Base-by-base conservation (phyloP, 257 asterid genomes). In the Salvia splendens region DNA sequence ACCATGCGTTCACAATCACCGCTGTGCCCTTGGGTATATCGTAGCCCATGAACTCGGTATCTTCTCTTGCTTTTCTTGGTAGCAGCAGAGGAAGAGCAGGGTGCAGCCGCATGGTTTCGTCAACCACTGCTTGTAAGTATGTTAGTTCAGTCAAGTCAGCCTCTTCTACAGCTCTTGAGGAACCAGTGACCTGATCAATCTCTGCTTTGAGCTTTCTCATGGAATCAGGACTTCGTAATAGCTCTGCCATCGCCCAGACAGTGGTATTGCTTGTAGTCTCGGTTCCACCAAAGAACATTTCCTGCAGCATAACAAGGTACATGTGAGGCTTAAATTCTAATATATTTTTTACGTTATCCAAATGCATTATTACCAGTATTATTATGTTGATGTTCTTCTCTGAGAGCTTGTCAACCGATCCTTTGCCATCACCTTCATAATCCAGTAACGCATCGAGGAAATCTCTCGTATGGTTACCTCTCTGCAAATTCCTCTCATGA, bases 381-480 rank as follows among this genome's bases (percentile, higher is more conserved):
- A 75, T 49, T 42, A 80, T 63, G 47, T 55, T 72, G 43, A 86
- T 62, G 32, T 78, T 78, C 0, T 72, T 79, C 55, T 76, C 78
- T 7, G 87, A 69, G 52, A 86, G 48, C 49, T 73, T 66, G 10
- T 57, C 67, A 5, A 71, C 72, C 51, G 73, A 77, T 51, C 74
- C 79, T 12, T 75, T 77, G 49, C 79, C 61, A n/a, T 62, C 79
- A 41, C 82, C 87, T 58, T 78, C 78, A 41, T 58, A 80, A n/a
- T 80, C 85, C 60, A 81, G 48, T 64, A 86, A 5, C 0, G 76
- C 86, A 16, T 86, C 86, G 70, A 86, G 65, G 63, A 78, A 84
- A 67, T 86, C 94, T 5, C 65, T 74, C 6, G 11, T 38, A 1
- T 54, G 73, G 8, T 32, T 57, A 1, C 10, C 73, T 42, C 55